These are phyloP conservation scores for Rubroshorea leprosula DNA, from an alignment of 345 rosid species.

Conservation along the genomic window DNA sequence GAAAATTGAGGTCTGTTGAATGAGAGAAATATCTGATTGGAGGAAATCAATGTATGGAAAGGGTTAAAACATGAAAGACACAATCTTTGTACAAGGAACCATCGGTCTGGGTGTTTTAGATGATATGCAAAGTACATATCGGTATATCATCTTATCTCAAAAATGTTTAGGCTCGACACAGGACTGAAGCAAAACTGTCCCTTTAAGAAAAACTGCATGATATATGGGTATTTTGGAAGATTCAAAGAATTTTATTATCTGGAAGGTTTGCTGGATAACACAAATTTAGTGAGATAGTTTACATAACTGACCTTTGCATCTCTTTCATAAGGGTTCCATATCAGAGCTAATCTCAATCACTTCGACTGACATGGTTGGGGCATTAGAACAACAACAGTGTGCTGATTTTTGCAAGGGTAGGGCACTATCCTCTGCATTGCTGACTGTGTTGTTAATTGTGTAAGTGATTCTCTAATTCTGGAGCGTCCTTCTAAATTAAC, in stretches of 20 bases:
- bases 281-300: neutral
- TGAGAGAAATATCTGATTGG: neutral
- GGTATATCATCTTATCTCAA: too few species aligned
- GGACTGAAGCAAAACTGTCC: neutral
- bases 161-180: neutral
- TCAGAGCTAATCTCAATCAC: constrained; percentile 41
- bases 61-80: too few species aligned
- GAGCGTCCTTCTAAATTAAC: constrained; percentile 67
- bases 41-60: too few species aligned
- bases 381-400: constrained; percentile 76
- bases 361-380: constrained; percentile 51
- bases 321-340: constrained; percentile 18
- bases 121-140: neutral
- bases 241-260: too few species aligned
- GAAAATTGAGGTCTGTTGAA: too few species aligned
- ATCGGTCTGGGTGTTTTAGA: neutral
- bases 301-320: constrained; percentile 60
- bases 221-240: neutral
- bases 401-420: constrained; percentile 66
- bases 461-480: constrained; percentile 55
- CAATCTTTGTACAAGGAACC: neutral
- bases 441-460: constrained; percentile 47
- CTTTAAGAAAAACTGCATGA: neutral
- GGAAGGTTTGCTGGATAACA: neutral
- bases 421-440: constrained; percentile 70